phyloP scores from a whole-genome alignment of 2,329 filamentous ascomycete genomes.

The Hymenotorrendiella dingleyae region DNA sequence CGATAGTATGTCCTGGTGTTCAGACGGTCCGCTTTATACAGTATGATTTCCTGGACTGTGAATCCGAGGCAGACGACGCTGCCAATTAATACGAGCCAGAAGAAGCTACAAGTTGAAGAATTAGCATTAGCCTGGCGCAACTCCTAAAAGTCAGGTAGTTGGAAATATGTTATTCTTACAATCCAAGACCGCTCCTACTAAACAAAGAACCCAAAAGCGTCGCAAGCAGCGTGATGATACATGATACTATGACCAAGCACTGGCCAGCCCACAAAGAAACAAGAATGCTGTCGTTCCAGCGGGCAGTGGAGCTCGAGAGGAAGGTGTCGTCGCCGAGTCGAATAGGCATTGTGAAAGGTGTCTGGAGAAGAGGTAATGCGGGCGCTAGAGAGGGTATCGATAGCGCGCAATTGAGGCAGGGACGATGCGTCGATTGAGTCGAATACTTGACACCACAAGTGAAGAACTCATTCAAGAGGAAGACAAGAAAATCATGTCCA shows the following conservation, averaged over 20 bases:
- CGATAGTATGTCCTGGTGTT: no score
- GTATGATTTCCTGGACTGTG: no score
- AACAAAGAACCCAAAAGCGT: not conserved
- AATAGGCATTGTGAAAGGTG: slow-evolving; percentile 1
- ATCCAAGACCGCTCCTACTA: not conserved
- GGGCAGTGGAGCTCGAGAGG: not conserved
- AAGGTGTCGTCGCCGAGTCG: not conserved
- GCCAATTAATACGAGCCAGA: not conserved
- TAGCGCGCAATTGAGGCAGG: not conserved
- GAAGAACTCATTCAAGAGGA: not conserved
- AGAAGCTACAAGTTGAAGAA: not conserved
- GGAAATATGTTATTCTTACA: not conserved
- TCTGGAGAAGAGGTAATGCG: not conserved
- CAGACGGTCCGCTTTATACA: no score
- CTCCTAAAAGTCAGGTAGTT: not conserved
- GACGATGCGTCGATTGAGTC: no score
- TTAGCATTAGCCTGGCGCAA: not conserved
- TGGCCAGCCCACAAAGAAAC: slow-evolving; percentile 1
- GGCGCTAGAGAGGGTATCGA: not conserved
- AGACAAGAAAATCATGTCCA: not conserved
- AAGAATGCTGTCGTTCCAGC: slow-evolving; percentile 1
- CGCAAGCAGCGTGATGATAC: not conserved
- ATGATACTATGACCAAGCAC: not conserved
- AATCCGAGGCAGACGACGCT: no score
- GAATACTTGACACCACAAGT: no score